phyloP scores from a whole-genome alignment of 2,329 filamentous ascomycete species.

The Purpureocillium takamizusanense region DNA sequence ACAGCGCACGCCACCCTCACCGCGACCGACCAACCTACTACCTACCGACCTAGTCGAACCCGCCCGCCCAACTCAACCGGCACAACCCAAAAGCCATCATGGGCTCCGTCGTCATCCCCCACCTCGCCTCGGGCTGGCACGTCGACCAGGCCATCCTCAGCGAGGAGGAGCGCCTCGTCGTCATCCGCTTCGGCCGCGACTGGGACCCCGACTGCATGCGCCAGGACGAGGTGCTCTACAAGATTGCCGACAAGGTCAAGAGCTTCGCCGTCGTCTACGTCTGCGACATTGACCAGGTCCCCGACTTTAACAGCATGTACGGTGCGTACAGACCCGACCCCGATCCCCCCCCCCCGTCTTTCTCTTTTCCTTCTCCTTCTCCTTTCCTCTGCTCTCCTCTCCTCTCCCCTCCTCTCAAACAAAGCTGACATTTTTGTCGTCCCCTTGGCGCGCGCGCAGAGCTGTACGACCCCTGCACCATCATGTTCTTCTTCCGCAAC shows the following conservation, averaged over 20 bases:
- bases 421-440: no score
- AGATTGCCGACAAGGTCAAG: conserved; percentile 85
- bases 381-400: no score
- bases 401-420: no score
- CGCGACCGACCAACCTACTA: background rate
- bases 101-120: conserved; percentile 86
- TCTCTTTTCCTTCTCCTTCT: background rate
- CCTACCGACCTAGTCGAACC: no score
- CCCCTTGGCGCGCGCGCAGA: no score
- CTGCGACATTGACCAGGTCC: conserved; percentile 84
- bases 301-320: conserved; percentile 96
- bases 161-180: conserved; percentile 86
- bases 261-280: conserved; percentile 91
- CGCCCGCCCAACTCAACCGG: background rate
- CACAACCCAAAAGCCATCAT: conserved; percentile 19
- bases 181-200: conserved; percentile 89
- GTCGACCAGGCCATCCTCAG: conserved; percentile 88
- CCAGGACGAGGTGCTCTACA: conserved; percentile 90
- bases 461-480: conserved; percentile 81
- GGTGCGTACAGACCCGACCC: conserved; percentile 24
- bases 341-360: conserved; percentile 1
- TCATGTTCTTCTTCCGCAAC: conserved; percentile 97
- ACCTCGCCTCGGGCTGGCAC: conserved; percentile 90
- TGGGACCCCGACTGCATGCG: conserved; percentile 63
- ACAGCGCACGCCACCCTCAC: no score